These are phyloP conservation scores for Nicotiana sylvestris DNA, from an alignment of 257 asterid species.

Conservation along the genomic window DNA sequence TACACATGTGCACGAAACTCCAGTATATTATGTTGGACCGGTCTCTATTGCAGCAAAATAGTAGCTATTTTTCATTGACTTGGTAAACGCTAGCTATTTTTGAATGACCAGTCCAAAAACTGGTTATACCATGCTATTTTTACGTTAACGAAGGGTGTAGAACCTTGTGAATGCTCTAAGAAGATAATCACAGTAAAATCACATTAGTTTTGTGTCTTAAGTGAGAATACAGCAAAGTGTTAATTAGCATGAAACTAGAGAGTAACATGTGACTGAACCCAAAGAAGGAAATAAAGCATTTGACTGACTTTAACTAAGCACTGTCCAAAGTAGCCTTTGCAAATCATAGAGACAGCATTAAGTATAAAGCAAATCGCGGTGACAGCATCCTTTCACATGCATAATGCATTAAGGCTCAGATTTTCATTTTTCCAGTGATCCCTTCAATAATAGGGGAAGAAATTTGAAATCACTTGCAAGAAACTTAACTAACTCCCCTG, in stretches of 20 bases:
- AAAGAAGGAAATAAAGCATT: not conserved
- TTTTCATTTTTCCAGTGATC: not conserved
- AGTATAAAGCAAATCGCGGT: not conserved
- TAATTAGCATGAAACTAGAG: not conserved
- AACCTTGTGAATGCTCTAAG: not conserved
- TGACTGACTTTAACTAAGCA: not conserved
- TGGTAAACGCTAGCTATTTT: too few species aligned
- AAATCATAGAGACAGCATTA: not conserved
- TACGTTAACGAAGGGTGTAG: too few species aligned
- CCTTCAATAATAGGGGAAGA: not conserved
- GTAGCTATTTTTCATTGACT: too few species aligned
- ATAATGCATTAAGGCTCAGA: not conserved
- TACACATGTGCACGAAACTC: too few species aligned
- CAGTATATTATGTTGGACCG: too few species aligned
- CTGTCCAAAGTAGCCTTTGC: not conserved
- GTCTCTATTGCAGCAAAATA: too few species aligned
- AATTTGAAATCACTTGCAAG: not conserved
- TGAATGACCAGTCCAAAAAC: too few species aligned
- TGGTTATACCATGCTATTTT: too few species aligned
- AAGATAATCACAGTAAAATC: not conserved
- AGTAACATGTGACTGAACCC: not conserved
- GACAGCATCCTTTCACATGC: not conserved
- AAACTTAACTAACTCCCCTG: not conserved
- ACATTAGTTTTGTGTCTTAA: not conserved
- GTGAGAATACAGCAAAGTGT: not conserved